Base-by-base conservation (phyloP, 1,139 yeast genomes). In the Diutina mesorugosa region DNA sequence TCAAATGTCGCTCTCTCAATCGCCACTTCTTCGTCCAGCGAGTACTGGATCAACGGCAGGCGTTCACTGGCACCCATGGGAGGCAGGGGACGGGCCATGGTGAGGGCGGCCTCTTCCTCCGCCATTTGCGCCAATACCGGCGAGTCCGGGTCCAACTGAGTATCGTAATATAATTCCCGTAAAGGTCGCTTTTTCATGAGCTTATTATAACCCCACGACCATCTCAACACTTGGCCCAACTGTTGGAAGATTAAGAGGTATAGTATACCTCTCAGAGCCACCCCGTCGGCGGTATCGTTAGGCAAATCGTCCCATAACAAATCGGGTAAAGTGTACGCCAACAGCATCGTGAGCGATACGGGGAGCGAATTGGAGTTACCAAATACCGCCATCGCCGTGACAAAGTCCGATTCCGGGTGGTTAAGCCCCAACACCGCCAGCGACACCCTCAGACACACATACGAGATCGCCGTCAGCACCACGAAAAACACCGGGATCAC, bases 191-290 rank as follows among this genome's bases (percentile, higher is more conserved):
- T 81, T 55, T 85, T 78, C 59, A 88, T 72, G 59, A 88, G 72
- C 30, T 82, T 85, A 66, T 88, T 87, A 70, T 83, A 87, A n/a
- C 96, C 96, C 95, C 95, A 88, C 3, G 93, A 85, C 96, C 96
- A 88, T 60, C 96, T 75, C 59, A 88, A 73, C 63, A 87, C 79
- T 70, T 87, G 95, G 47, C 95, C 95, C 65, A 88, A 76, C 67
- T 88, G 96, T 72, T 88, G 95, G 70, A 88, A 88, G 55, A 88
- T 84, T 58, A 88, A 72, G 62, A 88, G 73, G 67, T 88, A 88
- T 57, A 88, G 73, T 56, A 88, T 83, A 53, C 95, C 96, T 60
- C 96, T 76, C 4, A 90, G 83, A 0, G 95, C 95, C 55, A 88
- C 84, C 62, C 81, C 81, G 62, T 87, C 93, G 18, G 82, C 72